These are phyloP conservation scores for Alternaria gaisen DNA, from an alignment of 2,329 filamentous ascomycete genomes.

Conservation along the genomic window DNA sequence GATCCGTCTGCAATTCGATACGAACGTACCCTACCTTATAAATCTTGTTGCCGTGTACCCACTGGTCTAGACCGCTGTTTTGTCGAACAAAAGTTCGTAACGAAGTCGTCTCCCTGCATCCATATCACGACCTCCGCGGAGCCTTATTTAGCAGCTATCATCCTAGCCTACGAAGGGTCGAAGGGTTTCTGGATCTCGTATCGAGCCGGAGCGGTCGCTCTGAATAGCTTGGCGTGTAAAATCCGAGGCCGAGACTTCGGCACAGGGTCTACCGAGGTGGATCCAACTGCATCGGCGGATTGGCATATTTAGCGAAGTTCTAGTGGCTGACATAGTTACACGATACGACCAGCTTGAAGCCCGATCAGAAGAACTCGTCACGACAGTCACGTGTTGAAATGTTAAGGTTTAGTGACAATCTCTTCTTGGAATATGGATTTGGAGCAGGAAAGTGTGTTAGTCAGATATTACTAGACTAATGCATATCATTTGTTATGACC, in stretches of 20 bases:
- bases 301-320: neutral
- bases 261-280: neutral
- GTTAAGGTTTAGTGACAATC: neutral
- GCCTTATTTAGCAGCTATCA: neutral
- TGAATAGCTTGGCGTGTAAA: neutral
- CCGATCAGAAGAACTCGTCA: neutral
- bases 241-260: neutral
- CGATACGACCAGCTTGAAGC: neutral
- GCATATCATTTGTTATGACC: neutral
- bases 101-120: neutral
- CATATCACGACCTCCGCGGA: neutral
- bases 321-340: neutral
- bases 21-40: neutral
- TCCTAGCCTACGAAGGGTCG: neutral
- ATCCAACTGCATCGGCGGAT: neutral
- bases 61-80: neutral
- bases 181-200: neutral
- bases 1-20: neutral
- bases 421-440: neutral
- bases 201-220: neutral
- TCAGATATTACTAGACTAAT: neutral
- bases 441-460: neutral
- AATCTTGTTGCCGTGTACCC: neutral
- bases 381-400: neutral
- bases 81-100: neutral